A percentile compares a stretch with the other conserved stretches of the same genome.
Evolutionary conservation across 805 yeast species (phyloP).

Genomic region (Metschnikowia noctiluminum): DNA sequence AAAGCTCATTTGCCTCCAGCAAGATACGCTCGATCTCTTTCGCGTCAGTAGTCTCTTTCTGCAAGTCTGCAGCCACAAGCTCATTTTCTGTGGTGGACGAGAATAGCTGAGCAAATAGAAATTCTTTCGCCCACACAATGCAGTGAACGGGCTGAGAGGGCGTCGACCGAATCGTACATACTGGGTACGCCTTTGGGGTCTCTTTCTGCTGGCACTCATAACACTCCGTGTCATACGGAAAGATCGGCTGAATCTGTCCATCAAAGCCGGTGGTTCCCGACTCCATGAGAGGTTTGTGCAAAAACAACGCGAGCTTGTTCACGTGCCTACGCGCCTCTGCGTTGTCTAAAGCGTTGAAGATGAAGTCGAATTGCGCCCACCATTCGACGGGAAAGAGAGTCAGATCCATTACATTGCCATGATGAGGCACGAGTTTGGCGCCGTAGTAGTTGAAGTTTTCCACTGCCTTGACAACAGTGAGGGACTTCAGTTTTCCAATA

Average conservation of each 20-base stretch:
- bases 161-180: conserved; percentile 94
- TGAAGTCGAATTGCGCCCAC: conserved; percentile 68
- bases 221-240: conserved; percentile 81
- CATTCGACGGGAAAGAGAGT: conserved; percentile 67
- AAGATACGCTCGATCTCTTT: conserved; percentile 62
- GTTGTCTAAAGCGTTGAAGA: conserved; percentile 92
- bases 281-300: conserved; percentile 78
- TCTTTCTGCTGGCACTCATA: conserved; percentile 88
- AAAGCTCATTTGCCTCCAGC: conserved; percentile 65
- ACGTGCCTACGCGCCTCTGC: conserved; percentile 89
- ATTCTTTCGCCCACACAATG: conserved; percentile 96
- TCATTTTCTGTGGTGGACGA: conserved; percentile 41
- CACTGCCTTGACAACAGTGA: conserved; percentile 83
- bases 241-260: conserved; percentile 92
- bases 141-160: conserved; percentile 97
- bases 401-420: conserved; percentile 84
- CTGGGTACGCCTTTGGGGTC: conserved; percentile 88
- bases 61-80: conserved; percentile 23
- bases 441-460: conserved; percentile 58
- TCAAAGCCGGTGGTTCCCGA: conserved; percentile 93
- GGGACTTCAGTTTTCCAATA: conserved; percentile 82
- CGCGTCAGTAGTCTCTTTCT: conserved; percentile 56
- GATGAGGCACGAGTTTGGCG: conserved; percentile 70
- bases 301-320: conserved; percentile 73
- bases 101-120: conserved; percentile 77